Evolutionary conservation across 768 basidiomycete species (phyloP).

Genomic region (Lactifluus hygrophoroides): DNA sequence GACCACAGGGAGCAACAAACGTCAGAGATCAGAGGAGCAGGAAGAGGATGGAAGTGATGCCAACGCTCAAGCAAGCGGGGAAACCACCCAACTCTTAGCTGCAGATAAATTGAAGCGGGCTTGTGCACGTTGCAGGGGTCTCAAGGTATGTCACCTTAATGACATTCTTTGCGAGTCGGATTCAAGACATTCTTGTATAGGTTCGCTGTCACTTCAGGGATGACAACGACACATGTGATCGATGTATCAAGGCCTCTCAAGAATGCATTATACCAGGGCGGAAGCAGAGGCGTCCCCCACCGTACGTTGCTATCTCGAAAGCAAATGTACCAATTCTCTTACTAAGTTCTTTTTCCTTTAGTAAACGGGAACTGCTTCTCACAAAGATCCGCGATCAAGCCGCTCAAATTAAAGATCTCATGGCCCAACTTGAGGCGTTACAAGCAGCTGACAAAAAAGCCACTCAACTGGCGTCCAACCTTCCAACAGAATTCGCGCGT

Average conservation of each 20-base stretch:
- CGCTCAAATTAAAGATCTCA: conserved; percentile 59
- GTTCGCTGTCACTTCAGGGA: conserved; percentile 72
- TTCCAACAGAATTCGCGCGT: conserved; percentile 18
- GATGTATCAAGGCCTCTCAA: conserved; percentile 60
- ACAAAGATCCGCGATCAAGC: conserved; percentile 71
- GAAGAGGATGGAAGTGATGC: conserved; percentile 11
- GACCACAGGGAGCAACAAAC: conserved; percentile 7
- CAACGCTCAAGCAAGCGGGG: neutral
- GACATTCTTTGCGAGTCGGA: neutral
- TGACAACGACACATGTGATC: conserved; percentile 66
- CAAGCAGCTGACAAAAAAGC: conserved; percentile 18
- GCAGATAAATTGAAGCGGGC: conserved; percentile 19
- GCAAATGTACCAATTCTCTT: neutral
- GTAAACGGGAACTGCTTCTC: conserved; percentile 75
- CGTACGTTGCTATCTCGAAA: conserved; percentile 39
- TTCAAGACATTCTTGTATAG: conserved; percentile 27
- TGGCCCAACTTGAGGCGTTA: conserved; percentile 55
- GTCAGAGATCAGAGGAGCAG: conserved; percentile 16
- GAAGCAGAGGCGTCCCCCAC: conserved; percentile 70
- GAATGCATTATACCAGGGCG: conserved; percentile 79
- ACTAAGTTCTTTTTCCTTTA: conserved; percentile 26
- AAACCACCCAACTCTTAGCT: neutral
- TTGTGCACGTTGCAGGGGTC: conserved; percentile 19
- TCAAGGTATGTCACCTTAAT: conserved; percentile 11
- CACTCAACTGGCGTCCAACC: conserved; percentile 12